Base-by-base conservation (phyloP, 495 filamentous ascomycete species). In the Haplographium delicatum region DNA sequence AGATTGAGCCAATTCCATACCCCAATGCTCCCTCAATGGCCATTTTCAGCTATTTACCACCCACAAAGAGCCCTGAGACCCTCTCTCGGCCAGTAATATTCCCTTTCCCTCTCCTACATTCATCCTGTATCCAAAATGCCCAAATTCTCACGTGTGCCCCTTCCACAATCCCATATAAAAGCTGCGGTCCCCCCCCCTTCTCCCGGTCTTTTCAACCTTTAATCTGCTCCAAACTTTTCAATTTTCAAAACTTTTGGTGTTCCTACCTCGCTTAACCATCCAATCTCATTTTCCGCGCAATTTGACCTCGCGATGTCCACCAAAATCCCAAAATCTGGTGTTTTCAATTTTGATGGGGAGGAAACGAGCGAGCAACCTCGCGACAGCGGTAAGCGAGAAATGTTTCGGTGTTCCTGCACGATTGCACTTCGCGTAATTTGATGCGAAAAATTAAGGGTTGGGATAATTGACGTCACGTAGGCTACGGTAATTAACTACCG, bases 321-420 rank as follows among this genome's bases (percentile, higher is more conserved):
- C 38, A 41, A 18, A 20, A 41, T 18, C 38, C 11, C 11, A 22
- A 41, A 4, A 20, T 11, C 6, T 41, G 38, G n/a, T 41, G 38
- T 41, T 41, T 15, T 41, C 16, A 18, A 41, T 23, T 41, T 41
- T 41, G 38, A 13, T 23, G 38, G 23, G 38, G 38, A 41, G 13
- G 38, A 23, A 13, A 18, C 11, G 5, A 15, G 16, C 2, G n/a
- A 5, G n/a, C 38, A 19, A 10, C 38, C 38, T 15, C 38, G 38
- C 38, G 38, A 41, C 16, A 41, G 13, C 38, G 16, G 38, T 41
- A 41, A 41, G 38, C 38, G 38, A 41, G 20, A 41, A 41, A 1
- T n/a, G n/a, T 41, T 41, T 41, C 2, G 38, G 38, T 41, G 38
- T 41, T 41, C 38, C 20, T 31, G 5, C 5, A 20, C 5, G 23